Evolutionary conservation across 257 asterid genomes (phyloP), one percentile per base, ranked within the genome.

Genomic region (Salvia splendens): DNA sequence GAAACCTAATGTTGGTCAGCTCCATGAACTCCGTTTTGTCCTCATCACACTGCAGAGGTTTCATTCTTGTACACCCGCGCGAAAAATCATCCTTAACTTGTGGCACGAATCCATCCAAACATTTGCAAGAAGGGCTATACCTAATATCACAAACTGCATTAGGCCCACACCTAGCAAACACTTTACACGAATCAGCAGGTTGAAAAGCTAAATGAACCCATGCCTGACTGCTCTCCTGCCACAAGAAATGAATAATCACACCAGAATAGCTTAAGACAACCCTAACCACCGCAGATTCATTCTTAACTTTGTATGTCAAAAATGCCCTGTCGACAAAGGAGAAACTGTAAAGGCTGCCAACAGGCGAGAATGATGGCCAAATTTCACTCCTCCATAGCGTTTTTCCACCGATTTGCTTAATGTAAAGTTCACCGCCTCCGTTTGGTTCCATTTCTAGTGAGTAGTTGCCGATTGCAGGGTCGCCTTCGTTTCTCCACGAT

Each of bases 401-500:
- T 15, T 46, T 4, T 0, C 24, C 1, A 51, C 45, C 64, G 4
- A 1, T 32, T 20, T 33, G 54, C n/a, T 1, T 12, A 3, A 79
- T 9, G 45, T 61, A 73, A 6, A 68, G 41, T 28, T 69, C 73
- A 5, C 77, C 64, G 12, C 77, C 60, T 36, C 87, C 86, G 12
- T 75, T 75, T 1, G 66, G 65, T 12, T 57, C 83, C 79, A 82
- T 61, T 24, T 35, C 72, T 68, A 75, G 70, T 24, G 72, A 64
- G 54, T 36, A 74, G 12, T 35, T 74, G 0, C 84, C 84, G 0
- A 51, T 58, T 38, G 12, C 75, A 3, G 87, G 92, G 62, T 84
- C 86, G 0, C 61, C 58, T 0, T 2, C 7, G 5, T 83, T 76
- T 73, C 67, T 82, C 89, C 93, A 82, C 6, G 89, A 78, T 40